Evolutionary conservation across 225 moss, liverwort and hornwort genomes (phyloP).

Genomic region (Neckera pumila): DNA sequence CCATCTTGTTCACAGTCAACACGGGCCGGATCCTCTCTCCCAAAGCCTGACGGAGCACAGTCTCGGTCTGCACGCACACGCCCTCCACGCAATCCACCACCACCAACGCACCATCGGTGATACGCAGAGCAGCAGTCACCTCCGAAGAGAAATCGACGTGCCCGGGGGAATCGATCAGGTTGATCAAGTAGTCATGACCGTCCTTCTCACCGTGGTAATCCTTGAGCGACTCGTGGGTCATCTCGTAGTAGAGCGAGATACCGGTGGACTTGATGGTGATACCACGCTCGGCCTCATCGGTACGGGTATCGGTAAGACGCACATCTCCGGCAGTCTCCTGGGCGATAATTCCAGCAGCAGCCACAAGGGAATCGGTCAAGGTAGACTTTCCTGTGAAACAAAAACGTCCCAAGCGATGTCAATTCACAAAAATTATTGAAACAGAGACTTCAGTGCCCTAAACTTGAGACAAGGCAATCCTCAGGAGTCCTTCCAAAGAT

Average conservation of each 20-base stretch:
- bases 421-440: neutral
- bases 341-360: conserved; percentile 51
- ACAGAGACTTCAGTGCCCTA: neutral
- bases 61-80: conserved; percentile 42
- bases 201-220: conserved; percentile 51
- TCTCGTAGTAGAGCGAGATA: conserved; percentile 54
- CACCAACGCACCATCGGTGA: conserved; percentile 42
- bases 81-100: conserved; percentile 50
- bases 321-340: conserved; percentile 52
- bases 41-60: conserved; percentile 36
- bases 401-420: neutral
- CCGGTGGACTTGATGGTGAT: conserved; percentile 61
- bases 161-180: conserved; percentile 33
- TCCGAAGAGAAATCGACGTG: conserved; percentile 49
- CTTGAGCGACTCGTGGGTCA: conserved; percentile 16
- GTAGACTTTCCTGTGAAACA: conserved; percentile 33
- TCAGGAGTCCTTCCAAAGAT: neutral
- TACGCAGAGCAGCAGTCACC: conserved; percentile 38
- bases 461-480: neutral
- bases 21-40: conserved; percentile 43
- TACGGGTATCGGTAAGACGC: conserved; percentile 42
- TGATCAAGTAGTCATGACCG: conserved; percentile 40
- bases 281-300: conserved; percentile 55
- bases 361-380: conserved; percentile 44
- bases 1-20: conserved; percentile 63